Percentiles rank a stretch among this genome's conserved stretches.
phyloP scores from a whole-genome alignment of 169 alveolate species.

The Cryptosporidium viatorum region DNA sequence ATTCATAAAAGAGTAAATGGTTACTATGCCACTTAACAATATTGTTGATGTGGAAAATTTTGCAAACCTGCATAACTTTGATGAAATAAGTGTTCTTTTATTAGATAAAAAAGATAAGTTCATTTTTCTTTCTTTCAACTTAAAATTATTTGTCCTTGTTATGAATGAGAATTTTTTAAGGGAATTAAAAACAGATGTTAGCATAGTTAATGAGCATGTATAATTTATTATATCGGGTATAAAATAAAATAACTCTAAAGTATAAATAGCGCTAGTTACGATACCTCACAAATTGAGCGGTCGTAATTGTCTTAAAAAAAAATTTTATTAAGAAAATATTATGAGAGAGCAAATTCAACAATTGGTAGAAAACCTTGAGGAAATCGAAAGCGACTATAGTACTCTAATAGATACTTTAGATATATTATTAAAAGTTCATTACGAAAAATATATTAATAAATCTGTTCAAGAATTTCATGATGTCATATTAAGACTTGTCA shows the following conservation, averaged over 20 bases:
- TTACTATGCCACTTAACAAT: neutral
- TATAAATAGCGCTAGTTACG: neutral
- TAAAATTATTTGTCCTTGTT: neutral
- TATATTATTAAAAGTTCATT: neutral
- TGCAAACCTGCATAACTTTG: slow-evolving; percentile 4
- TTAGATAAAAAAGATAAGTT: neutral
- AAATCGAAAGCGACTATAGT: neutral
- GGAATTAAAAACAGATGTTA: neutral
- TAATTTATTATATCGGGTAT: neutral
- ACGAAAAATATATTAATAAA: neutral
- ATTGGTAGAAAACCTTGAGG: slow-evolving; percentile 12
- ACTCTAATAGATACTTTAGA: slow-evolving; percentile 9
- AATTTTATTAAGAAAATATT: neutral
- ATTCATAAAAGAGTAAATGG: slow-evolving; percentile 22
- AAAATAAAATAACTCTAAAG: neutral
- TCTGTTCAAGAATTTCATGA: neutral
- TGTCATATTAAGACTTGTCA: slow-evolving; percentile 27
- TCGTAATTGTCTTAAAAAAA: neutral
- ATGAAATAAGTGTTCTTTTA: neutral
- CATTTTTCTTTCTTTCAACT: neutral
- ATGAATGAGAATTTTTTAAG: neutral
- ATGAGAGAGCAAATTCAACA: slow-evolving; percentile 38
- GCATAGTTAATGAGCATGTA: neutral
- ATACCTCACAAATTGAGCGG: slow-evolving; percentile 58
- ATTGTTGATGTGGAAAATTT: slow-evolving; percentile 33